These are phyloP conservation scores for Pseudomicrostroma phylloplanum DNA, from an alignment of 1,284 basidiomycete species.

Conservation along the genomic window DNA sequence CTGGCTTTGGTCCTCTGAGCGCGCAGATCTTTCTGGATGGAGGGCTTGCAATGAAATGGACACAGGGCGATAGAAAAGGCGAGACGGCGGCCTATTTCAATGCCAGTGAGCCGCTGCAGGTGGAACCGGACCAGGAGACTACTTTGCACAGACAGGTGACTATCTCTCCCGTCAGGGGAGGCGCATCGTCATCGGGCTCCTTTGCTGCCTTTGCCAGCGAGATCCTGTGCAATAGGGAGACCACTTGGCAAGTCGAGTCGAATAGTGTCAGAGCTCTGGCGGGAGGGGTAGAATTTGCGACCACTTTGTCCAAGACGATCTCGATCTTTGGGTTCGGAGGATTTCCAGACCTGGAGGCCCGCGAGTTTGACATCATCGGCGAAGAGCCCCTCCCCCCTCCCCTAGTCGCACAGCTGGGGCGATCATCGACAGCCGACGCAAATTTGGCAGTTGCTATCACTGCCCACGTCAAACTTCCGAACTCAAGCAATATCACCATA, in stretches of 20 bases:
- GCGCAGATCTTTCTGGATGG: slow-evolving; percentile 27
- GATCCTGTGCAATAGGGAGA: slow-evolving; percentile 20
- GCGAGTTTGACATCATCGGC: slow-evolving; percentile 29
- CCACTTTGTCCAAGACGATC: slow-evolving; percentile 27
- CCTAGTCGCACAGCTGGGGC: slow-evolving; percentile 19
- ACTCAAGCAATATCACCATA: slow-evolving; percentile 14
- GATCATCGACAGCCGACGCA: not conserved
- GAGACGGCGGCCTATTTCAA: slow-evolving; percentile 19
- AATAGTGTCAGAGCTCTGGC: slow-evolving; percentile 23
- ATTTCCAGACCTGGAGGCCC: slow-evolving; percentile 22
- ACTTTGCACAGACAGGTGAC: slow-evolving; percentile 19
- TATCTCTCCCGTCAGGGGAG: slow-evolving; percentile 7
- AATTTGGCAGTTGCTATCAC: slow-evolving; percentile 23
- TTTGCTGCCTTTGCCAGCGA: slow-evolving; percentile 31
- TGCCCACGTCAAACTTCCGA: slow-evolving; percentile 20
- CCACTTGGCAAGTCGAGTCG: slow-evolving; percentile 19
- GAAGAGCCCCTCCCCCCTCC: slow-evolving; percentile 25
- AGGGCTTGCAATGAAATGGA: slow-evolving; percentile 10
- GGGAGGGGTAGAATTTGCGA: slow-evolving; percentile 30
- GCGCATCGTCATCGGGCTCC: slow-evolving; percentile 9
- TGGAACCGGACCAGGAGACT: slow-evolving; percentile 21
- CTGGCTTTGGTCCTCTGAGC: slow-evolving; percentile 33
- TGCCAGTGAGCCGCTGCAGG: slow-evolving; percentile 23
- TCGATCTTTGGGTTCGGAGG: slow-evolving; percentile 30
- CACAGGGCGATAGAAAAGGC: slow-evolving; percentile 7